phyloP scores from a whole-genome alignment of 2,329 filamentous ascomycete genomes.

The Zymoseptoria ardabiliae region DNA sequence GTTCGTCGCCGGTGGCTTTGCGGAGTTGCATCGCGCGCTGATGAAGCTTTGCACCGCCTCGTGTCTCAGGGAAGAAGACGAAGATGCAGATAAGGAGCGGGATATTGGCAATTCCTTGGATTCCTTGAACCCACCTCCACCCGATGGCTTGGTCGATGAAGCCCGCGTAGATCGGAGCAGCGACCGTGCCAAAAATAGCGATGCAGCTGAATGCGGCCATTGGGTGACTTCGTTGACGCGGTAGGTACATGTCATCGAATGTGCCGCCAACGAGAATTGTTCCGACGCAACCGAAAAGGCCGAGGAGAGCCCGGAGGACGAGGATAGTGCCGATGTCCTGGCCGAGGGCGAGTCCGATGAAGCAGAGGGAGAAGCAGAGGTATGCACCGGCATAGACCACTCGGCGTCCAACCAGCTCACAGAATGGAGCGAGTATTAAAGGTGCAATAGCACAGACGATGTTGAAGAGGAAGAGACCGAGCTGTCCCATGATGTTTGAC shows the following conservation, averaged over 20 bases:
- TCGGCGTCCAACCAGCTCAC: conserved; percentile 43
- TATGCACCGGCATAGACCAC: conserved; percentile 42
- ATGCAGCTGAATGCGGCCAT: conserved; percentile 45
- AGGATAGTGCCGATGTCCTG: conserved; percentile 45
- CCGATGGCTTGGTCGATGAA: conserved; percentile 48
- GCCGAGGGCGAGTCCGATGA: conserved; percentile 43
- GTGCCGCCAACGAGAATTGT: conserved; percentile 46
- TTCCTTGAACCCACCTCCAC: conserved; percentile 50
- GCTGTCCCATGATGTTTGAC: conserved; percentile 38
- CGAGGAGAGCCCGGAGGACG: conserved; percentile 41
- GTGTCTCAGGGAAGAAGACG: conserved; percentile 41
- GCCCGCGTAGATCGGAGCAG: conserved; percentile 47
- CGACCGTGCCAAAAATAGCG: conserved; percentile 47
- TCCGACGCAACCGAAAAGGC: conserved; percentile 45
- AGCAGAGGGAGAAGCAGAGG: conserved; percentile 40
- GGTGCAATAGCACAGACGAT: conserved; percentile 43
- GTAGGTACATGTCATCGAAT: conserved; percentile 44
- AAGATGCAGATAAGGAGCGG: conserved; percentile 41
- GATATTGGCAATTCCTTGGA: conserved; percentile 46
- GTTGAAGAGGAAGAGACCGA: conserved; percentile 47
- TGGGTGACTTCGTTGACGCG: conserved; percentile 39
- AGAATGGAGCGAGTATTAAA: conserved; percentile 44
- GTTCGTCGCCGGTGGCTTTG: conserved; percentile 42
- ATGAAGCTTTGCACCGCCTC: conserved; percentile 41
- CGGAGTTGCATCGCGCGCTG: conserved; percentile 45